Base-by-base conservation (phyloP, 2,329 filamentous ascomycete genomes). In the Spiromastix sp. region DNA sequence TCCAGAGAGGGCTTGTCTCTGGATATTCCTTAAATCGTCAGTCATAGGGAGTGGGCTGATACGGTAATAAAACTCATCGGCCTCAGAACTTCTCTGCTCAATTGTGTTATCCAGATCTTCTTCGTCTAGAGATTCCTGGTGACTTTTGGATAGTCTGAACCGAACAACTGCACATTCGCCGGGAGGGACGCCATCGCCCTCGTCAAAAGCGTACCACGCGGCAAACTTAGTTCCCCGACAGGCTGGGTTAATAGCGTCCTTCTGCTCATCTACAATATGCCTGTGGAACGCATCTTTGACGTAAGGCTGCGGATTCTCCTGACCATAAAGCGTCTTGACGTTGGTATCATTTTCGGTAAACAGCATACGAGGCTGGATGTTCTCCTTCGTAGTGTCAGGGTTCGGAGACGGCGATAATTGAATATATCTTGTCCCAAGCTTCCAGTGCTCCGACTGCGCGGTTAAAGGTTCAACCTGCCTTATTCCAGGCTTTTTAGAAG, bases 301-400 rank as follows among this genome's bases (percentile, higher is more conserved):
- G 50, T 86, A 94, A 0, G 79, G 76, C 22, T 81, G 76, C 47
- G 78, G 73, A 57, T 96, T 96, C 57, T 84, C 66, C 31, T 79
- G 79, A 3, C 70, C 71, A 60, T 91, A 95, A 1, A 96, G 70
- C 9, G 67, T 61, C 43, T 86, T 70, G 56, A 77, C 81, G 55
- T 96, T 96, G 48, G 84, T 93, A 51, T 96, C 87, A 52, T 96
- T 96, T 49, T 95, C 89, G 1, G 89, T 96, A 61, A 93, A 96
- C 39, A 96, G 68, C 48, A 94, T 66, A 51, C 85, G 67, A 2
- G 91, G 91, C 52, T 86, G 69, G 26, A 96, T 78, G 59, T 96
- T 89, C 21, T 87, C 73, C 21, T 84, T 80, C 43, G 77, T 81
- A 8, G 74, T 67, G 7, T 84, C 85, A 38, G 84, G 77, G 34